Conservation (phyloP, 148 eudicot genomes). For the Bassia scoparia region DNA sequence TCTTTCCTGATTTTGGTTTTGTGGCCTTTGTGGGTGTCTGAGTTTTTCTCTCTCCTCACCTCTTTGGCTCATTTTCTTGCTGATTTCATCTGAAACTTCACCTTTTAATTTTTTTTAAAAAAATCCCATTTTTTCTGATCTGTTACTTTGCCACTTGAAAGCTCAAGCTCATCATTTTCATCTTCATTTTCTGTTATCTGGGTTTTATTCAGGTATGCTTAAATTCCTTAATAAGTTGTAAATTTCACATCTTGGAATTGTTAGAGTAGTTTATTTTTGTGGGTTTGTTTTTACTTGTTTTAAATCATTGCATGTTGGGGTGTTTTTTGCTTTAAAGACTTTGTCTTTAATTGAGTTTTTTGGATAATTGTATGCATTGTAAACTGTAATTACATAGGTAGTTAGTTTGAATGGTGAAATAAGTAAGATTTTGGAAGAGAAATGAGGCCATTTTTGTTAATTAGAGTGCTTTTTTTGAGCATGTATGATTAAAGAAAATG, state of each 20-base stretch:
- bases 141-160: slow-evolving; percentile 17
- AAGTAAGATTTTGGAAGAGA: too few relatives aligned
- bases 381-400: too few relatives aligned
- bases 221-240: neutral
- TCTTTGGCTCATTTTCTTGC: neutral
- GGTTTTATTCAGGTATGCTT: slow-evolving; percentile 26
- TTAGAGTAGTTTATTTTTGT: neutral
- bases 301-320: slow-evolving; percentile 2
- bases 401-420: too few relatives aligned
- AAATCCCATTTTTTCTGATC: slow-evolving; percentile 9
- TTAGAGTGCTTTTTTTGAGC: neutral
- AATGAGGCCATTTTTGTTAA: neutral
- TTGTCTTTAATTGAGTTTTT: neutral
- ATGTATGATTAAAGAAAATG: neutral
- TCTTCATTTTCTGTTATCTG: neutral
- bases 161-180: slow-evolving; percentile 6
- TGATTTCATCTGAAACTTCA: slow-evolving; percentile 18
- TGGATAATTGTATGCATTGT: neutral
- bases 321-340: neutral
- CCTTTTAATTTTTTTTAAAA: neutral
- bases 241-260: slow-evolving; percentile 11
- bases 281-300: slow-evolving; percentile 8
- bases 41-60: neutral
- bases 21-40: slow-evolving; percentile 10
- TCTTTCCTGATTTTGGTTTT: neutral